Conservation (phyloP, 768 basidiomycete species). For the Boletus insuetus region DNA sequence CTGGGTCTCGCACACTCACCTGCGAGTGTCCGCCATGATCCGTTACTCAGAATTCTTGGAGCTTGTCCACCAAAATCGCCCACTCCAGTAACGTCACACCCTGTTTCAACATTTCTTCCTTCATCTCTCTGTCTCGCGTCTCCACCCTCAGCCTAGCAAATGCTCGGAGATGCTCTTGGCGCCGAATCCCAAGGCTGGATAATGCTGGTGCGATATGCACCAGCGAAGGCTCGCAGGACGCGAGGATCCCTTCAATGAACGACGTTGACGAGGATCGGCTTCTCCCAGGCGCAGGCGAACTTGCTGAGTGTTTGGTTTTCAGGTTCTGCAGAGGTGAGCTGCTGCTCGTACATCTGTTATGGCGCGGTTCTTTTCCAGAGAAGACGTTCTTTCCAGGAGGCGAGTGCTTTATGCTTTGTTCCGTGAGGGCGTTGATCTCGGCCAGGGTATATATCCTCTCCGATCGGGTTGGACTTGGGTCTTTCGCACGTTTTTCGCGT, state of each 20-base stretch:
- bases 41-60: slow-evolving; percentile 39
- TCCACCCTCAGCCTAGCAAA: slow-evolving; percentile 59
- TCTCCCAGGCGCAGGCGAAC: slow-evolving; percentile 11
- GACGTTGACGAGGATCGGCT: slow-evolving; percentile 37
- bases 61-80: slow-evolving; percentile 71
- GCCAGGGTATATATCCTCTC: slow-evolving; percentile 35
- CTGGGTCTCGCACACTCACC: no score
- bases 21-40: no score
- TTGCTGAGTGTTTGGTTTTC: slow-evolving; percentile 8
- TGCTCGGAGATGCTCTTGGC: slow-evolving; percentile 60
- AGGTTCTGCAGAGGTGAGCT: slow-evolving; percentile 21
- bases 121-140: slow-evolving; percentile 67
- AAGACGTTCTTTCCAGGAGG: slow-evolving; percentile 20
- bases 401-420: slow-evolving; percentile 24
- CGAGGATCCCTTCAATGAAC: slow-evolving; percentile 51
- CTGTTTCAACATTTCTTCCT: slow-evolving; percentile 62
- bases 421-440: slow-evolving; percentile 32
- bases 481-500: slow-evolving; percentile 13
- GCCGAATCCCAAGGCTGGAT: slow-evolving; percentile 54
- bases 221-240: slow-evolving; percentile 63
- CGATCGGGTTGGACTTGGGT: slow-evolving; percentile 31
- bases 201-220: slow-evolving; percentile 59
- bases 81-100: slow-evolving; percentile 75
- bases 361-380: slow-evolving; percentile 5
- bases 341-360: slow-evolving; percentile 17